Evolutionary conservation across 2,329 filamentous ascomycete genomes (phyloP).

Genomic region (Aspergillus sp.): DNA sequence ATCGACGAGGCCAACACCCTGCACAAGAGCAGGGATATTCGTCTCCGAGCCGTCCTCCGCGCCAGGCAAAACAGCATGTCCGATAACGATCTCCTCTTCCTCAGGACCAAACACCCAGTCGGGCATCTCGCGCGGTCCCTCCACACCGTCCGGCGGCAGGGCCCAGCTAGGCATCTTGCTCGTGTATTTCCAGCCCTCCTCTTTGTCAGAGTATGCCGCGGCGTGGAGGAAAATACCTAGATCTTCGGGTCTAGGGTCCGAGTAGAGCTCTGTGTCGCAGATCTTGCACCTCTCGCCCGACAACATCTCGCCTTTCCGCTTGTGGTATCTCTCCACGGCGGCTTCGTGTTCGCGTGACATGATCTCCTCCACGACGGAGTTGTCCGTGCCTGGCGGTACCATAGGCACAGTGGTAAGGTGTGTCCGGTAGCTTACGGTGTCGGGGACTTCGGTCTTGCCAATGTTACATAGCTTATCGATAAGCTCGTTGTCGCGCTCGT

Average conservation of each 20-base stretch:
- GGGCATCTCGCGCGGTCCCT: constrained; percentile 69
- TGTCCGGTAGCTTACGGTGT: constrained; percentile 82
- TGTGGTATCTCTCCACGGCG: constrained; percentile 87
- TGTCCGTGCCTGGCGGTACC: constrained; percentile 40
- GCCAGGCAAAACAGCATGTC: constrained; percentile 35
- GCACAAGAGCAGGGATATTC: constrained; percentile 33
- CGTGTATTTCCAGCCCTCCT: constrained; percentile 82
- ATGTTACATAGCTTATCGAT: constrained; percentile 82
- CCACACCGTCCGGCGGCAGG: constrained; percentile 71
- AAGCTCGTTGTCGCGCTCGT: constrained; percentile 83
- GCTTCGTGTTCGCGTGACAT: constrained; percentile 63
- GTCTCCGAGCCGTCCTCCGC: constrained; percentile 19
- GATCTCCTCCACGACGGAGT: constrained; percentile 42
- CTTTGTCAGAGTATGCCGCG: constrained; percentile 80
- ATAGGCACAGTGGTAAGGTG: constrained; percentile 44
- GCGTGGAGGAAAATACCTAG: constrained; percentile 93
- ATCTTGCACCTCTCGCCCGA: constrained; percentile 79
- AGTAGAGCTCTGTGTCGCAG: constrained; percentile 87
- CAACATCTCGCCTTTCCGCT: constrained; percentile 89
- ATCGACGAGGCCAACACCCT: constrained; percentile 40
- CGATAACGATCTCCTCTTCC: constrained; percentile 43
- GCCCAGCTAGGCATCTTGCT: constrained; percentile 87
- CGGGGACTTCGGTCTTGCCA: constrained; percentile 90
- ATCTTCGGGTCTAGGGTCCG: constrained; percentile 87
- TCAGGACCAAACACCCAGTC: constrained; percentile 44